Base-by-base conservation (phyloP, 176 grass and related monocot genomes). In the Tillandsia fasciculata region DNA sequence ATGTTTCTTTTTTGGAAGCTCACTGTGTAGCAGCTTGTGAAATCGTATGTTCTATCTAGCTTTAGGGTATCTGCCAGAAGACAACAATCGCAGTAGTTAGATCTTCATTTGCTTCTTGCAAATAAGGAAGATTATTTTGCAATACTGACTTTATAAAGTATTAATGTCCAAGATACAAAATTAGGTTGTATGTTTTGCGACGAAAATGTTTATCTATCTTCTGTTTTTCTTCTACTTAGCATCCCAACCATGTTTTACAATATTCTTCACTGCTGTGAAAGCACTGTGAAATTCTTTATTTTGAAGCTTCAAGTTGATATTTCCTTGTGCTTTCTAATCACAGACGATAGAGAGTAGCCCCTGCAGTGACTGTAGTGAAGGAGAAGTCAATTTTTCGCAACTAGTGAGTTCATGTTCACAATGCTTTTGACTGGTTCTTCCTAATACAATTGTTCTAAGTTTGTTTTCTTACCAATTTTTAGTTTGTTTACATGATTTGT, bases 341-440 rank as follows among this genome's bases (percentile, higher is more conserved):
- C 84, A 99, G 95, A 99, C 87, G 68, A 76, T 99, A 86, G 95
- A 99, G 85, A 99, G 95, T 71, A 94, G 87, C 82, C 83, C 87
- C 53, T 88, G 73, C 78, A 84, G 82, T 50, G 87, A 91, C 9
- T 88, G 81, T 78, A 86, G 80, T 78, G 87, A 99, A 82, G 87
- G 84, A 61, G 87, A 83, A 81, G 87, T 99, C 74, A 86, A 84
- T 67, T 90, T 99, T 82, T 99, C 95, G 64, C 95, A 91, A 78
- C 80, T 99, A 70, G 95, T 99, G 59, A 76, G 89, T 82, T 81
- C 83, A 48, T 49, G 64, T 75, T 63, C 69, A 57, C 64, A 8
- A 9, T 64, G 65, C 50, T 70, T 67, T 53, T 50, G 28, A 48
- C 11, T 51, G 49, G 52, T 5, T 53, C 48, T 50, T 70, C 12